Evolutionary conservation across 1,284 basidiomycete genomes (phyloP).

Genomic region (Pseudozyma thailandica): DNA sequence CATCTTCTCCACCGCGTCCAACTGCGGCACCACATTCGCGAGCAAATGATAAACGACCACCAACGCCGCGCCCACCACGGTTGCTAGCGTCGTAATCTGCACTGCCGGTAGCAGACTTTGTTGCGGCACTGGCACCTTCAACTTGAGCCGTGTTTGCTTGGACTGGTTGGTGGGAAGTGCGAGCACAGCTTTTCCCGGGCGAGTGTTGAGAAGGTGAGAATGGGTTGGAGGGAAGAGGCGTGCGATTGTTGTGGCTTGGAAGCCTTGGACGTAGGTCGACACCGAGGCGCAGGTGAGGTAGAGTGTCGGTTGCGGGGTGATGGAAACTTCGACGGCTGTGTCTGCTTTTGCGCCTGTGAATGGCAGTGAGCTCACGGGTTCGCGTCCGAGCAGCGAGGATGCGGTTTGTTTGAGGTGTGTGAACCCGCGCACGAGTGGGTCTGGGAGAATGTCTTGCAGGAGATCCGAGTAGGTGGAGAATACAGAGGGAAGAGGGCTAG

Average conservation of each 20-base stretch:
- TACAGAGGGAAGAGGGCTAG: neutral
- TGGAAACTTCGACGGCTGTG: neutral
- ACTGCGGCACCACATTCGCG: constrained; percentile 1
- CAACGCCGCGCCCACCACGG: neutral
- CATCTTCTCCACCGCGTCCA: constrained; percentile 14
- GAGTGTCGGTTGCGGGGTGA: constrained; percentile 6
- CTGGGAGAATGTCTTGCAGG: constrained; percentile 5
- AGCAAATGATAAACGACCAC: constrained; percentile 10
- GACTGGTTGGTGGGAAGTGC: neutral
- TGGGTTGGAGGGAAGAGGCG: constrained; percentile 22
- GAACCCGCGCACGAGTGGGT: neutral
- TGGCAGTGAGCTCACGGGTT: no score
- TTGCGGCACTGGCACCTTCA: constrained; percentile 9
- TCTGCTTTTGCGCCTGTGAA: neutral
- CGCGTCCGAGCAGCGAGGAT: neutral
- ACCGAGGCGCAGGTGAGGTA: constrained; percentile 11
- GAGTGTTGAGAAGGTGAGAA: constrained; percentile 7
- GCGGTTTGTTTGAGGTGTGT: neutral
- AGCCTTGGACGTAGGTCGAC: constrained; percentile 9
- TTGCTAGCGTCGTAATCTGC: constrained; percentile 11
- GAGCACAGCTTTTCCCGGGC: neutral
- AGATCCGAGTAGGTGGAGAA: neutral
- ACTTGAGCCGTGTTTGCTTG: neutral
- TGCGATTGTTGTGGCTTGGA: constrained; percentile 1
- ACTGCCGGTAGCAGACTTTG: constrained; percentile 1